Evolutionary conservation across 768 basidiomycete genomes (phyloP).

Genomic region (Lyophyllum shimeji): DNA sequence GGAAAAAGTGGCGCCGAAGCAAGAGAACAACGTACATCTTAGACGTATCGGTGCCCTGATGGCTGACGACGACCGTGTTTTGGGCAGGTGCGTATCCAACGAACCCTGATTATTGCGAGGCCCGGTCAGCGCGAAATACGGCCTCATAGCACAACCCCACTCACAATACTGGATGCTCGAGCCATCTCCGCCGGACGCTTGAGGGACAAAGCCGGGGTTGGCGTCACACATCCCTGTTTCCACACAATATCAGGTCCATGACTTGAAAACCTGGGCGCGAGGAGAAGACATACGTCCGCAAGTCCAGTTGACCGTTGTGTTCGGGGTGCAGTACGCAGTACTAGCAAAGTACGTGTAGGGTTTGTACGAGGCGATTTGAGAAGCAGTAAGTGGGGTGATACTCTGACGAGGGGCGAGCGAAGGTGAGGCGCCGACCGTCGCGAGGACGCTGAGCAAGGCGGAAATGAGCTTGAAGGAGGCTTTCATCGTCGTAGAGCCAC

Average conservation of each 20-base stretch:
- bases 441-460: too few relatives aligned
- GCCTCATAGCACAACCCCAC: too few relatives aligned
- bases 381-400: constrained; percentile 29
- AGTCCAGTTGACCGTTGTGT: constrained; percentile 41
- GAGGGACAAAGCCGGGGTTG: constrained; percentile 40
- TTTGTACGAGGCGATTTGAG: constrained; percentile 36
- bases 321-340: constrained; percentile 39
- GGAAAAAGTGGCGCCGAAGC: neutral
- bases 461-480: too few relatives aligned
- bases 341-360: constrained; percentile 44
- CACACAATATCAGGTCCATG: too few relatives aligned
- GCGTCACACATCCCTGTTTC: constrained; percentile 40
- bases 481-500: too few relatives aligned
- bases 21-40: constrained; percentile 29
- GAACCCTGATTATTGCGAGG: constrained; percentile 12
- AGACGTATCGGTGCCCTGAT: constrained; percentile 41
- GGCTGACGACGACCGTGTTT: constrained; percentile 38
- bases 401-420: constrained; percentile 10
- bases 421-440: too few relatives aligned
- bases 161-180: constrained; percentile 37
- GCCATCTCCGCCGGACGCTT: constrained; percentile 47
- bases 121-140: too few relatives aligned
- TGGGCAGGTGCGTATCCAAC: constrained; percentile 31
- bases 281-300: constrained; percentile 39
- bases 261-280: too few relatives aligned